These are phyloP conservation scores for Hydnomerulius pinastri DNA, from an alignment of 768 basidiomycete species.

Conservation along the genomic window DNA sequence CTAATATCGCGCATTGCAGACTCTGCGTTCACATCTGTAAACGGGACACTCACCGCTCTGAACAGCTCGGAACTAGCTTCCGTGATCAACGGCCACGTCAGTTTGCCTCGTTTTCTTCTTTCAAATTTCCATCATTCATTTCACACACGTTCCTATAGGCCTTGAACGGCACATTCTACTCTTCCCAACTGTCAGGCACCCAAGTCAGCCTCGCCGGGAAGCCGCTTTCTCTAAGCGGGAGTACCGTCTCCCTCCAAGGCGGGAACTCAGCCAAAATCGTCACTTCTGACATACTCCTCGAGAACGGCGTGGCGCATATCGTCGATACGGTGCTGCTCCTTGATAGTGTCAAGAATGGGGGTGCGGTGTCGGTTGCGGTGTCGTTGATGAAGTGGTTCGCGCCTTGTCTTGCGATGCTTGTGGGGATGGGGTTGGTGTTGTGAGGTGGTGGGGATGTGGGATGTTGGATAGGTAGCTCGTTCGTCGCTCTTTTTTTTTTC, in stretches of 20 bases:
- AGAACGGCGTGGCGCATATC: conserved; percentile 67
- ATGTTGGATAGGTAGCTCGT: too few species aligned
- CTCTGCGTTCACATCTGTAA: neutral
- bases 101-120: neutral
- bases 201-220: conserved; percentile 39
- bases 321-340: conserved; percentile 50
- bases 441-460: too few species aligned
- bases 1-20: neutral
- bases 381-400: neutral
- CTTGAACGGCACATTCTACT: conserved; percentile 1
- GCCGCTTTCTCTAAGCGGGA: conserved; percentile 49
- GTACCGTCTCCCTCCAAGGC: conserved; percentile 47
- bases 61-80: neutral
- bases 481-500: too few species aligned
- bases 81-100: neutral
- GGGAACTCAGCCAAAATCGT: conserved; percentile 51
- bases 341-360: neutral
- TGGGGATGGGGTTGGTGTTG: too few species aligned
- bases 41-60: neutral
- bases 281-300: conserved; percentile 54
- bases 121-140: neutral
- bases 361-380: neutral
- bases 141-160: neutral
- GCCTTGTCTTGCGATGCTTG: neutral
- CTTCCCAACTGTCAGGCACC: neutral